These are phyloP conservation scores for Coemansia sp. DNA, from an alignment of 192 early-diverging fungal genomes.

Conservation along the genomic window DNA sequence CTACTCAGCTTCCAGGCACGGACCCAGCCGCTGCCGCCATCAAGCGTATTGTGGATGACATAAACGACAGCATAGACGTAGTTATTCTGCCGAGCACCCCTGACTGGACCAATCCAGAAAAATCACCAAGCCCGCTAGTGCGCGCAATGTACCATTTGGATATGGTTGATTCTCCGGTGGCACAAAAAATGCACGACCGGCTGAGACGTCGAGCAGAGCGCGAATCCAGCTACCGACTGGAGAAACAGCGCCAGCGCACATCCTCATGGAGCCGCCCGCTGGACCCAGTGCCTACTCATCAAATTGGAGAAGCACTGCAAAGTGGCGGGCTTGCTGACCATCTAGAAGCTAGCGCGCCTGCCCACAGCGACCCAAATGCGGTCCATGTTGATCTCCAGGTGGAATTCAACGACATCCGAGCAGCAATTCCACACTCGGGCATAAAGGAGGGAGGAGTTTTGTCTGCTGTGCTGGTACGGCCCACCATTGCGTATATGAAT, in stretches of 20 bases:
- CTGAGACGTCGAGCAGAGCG: conserved; percentile 36
- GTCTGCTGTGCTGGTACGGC: conserved; percentile 81
- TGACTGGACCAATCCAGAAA: conserved; percentile 47
- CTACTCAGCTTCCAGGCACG: conserved; percentile 46
- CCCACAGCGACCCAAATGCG: conserved; percentile 20
- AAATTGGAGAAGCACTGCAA: conserved; percentile 11
- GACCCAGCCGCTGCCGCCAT: conserved; percentile 54
- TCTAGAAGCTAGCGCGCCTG: not conserved
- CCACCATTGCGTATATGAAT: conserved; percentile 94
- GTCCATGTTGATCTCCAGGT: conserved; percentile 74
- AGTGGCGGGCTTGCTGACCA: not conserved
- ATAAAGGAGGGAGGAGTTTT: conserved; percentile 71
- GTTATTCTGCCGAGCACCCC: conserved; percentile 49
- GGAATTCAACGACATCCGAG: conserved; percentile 86
- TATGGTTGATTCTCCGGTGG: conserved; percentile 43
- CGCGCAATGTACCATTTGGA: conserved; percentile 38
- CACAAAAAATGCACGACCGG: conserved; percentile 34
- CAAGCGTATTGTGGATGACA: conserved; percentile 64
- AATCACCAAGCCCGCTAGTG: conserved; percentile 38
- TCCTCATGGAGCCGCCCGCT: conserved; percentile 47
- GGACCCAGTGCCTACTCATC: conserved; percentile 26
- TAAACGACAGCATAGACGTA: conserved; percentile 68
- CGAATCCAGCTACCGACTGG: conserved; percentile 40
- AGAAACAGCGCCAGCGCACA: conserved; percentile 44
- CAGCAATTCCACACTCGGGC: conserved; percentile 70